These are phyloP conservation scores for Wallacemonas sp. DNA, from an alignment of 208 protist genomes.

Conservation along the genomic window DNA sequence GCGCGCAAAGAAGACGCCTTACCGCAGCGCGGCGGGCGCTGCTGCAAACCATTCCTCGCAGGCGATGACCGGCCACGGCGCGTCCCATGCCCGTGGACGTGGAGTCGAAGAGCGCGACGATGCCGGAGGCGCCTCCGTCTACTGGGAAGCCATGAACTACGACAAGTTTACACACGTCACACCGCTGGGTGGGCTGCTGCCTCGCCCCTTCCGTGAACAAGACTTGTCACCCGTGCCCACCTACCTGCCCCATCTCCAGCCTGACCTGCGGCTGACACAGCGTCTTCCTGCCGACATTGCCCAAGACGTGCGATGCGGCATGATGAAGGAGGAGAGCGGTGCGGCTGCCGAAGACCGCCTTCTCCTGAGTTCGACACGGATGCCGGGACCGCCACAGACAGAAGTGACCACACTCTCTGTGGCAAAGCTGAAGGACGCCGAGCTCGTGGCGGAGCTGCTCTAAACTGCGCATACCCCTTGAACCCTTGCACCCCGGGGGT, in stretches of 20 bases:
- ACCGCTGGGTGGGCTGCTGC: constrained; percentile 67
- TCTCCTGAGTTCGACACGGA: no score
- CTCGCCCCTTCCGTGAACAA: constrained; percentile 33
- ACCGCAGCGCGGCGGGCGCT: no score
- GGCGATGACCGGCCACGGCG: no score
- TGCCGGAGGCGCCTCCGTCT: constrained; percentile 31
- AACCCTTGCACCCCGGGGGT: background rate
- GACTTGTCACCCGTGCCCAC: constrained; percentile 24
- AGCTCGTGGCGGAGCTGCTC: constrained; percentile 55
- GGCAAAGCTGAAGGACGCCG: constrained; percentile 54
- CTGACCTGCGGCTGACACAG: constrained; percentile 22
- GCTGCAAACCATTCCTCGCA: no score
- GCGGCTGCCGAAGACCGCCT: constrained; percentile 1
- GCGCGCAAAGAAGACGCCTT: background rate
- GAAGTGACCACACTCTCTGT: constrained; percentile 9
- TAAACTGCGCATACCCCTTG: no score
- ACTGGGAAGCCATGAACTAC: constrained; percentile 69
- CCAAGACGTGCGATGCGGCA: background rate
- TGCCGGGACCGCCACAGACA: background rate
- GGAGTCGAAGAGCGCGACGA: background rate
- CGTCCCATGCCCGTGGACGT: no score
- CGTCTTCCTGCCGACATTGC: background rate
- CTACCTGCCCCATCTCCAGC: constrained; percentile 64
- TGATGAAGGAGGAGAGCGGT: no score
- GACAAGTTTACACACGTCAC: constrained; percentile 58